Evolutionary conservation across 495 filamentous ascomycete species (phyloP).

Genomic region (Neurospora sp.): DNA sequence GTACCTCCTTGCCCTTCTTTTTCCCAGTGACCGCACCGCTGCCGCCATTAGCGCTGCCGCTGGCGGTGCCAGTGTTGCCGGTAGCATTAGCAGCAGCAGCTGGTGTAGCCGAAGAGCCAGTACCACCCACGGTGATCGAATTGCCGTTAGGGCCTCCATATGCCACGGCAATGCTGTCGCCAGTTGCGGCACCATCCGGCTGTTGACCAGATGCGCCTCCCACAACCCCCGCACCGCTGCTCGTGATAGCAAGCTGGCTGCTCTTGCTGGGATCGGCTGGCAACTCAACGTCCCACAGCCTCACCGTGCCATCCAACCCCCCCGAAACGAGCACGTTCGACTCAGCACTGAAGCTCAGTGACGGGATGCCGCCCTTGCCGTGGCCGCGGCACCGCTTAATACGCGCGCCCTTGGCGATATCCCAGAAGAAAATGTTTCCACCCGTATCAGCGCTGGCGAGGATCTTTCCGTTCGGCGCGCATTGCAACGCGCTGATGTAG

Average conservation of each 20-base stretch:
- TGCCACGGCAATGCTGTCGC: slow-evolving; percentile 40
- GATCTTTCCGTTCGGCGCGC: slow-evolving; percentile 75
- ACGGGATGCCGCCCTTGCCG: slow-evolving; percentile 88
- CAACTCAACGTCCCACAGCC: slow-evolving; percentile 81
- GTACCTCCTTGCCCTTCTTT: slow-evolving; percentile 83
- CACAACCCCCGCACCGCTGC: neutral
- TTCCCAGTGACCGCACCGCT: slow-evolving; percentile 47
- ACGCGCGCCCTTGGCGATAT: slow-evolving; percentile 68
- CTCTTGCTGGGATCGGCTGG: slow-evolving; percentile 39
- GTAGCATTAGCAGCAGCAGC: slow-evolving; percentile 15
- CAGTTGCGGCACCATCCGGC: slow-evolving; percentile 41
- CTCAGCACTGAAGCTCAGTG: slow-evolving; percentile 82
- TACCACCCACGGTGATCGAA: slow-evolving; percentile 25
- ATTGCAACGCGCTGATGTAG: slow-evolving; percentile 70
- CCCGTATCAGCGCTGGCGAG: slow-evolving; percentile 79
- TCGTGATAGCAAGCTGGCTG: slow-evolving; percentile 15
- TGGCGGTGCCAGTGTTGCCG: slow-evolving; percentile 17
- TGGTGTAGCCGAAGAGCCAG: slow-evolving; percentile 11
- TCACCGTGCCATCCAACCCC: slow-evolving; percentile 85
- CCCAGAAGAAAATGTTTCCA: slow-evolving; percentile 88
- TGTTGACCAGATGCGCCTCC: slow-evolving; percentile 45
- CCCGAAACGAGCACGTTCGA: slow-evolving; percentile 79
- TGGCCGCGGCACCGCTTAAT: slow-evolving; percentile 92
- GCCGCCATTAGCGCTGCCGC: slow-evolving; percentile 24
- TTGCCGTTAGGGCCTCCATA: slow-evolving; percentile 17